A percentile compares a stretch with the other conserved stretches of the same genome.
Evolutionary conservation across 371 early-diverging fungal species (phyloP).

Genomic region (Saksenaea vasiformis): DNA sequence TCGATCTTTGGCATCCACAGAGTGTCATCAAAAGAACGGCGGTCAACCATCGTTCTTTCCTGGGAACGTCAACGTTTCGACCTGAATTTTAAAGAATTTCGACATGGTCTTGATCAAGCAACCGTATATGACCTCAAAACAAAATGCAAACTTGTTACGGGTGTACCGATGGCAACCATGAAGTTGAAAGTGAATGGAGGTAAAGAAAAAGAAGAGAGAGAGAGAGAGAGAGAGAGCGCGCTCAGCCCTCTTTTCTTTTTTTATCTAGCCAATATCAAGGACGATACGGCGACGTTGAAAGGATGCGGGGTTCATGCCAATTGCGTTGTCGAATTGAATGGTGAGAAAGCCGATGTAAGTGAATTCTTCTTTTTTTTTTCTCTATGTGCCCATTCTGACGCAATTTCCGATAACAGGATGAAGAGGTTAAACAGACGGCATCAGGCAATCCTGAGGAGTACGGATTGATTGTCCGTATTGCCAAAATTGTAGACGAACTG

Average conservation of each 20-base stretch:
- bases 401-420: constrained; percentile 29
- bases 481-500: constrained; percentile 26
- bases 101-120: constrained; percentile 35
- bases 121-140: constrained; percentile 44
- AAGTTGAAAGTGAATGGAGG: constrained; percentile 47
- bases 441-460: constrained; percentile 58
- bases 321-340: constrained; percentile 52
- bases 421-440: constrained; percentile 50
- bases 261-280: constrained; percentile 57
- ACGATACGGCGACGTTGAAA: constrained; percentile 58
- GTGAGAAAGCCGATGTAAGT: constrained; percentile 58
- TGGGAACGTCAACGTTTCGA: constrained; percentile 37
- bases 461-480: constrained; percentile 37
- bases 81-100: constrained; percentile 38
- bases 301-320: constrained; percentile 56
- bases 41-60: constrained; percentile 29
- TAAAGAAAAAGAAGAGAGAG: constrained; percentile 12
- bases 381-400: no score
- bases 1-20: constrained; percentile 41
- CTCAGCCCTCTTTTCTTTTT: not conserved
- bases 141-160: constrained; percentile 41
- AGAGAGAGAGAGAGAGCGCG: not conserved
- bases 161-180: constrained; percentile 52
- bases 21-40: constrained; percentile 35
- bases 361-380: not conserved